phyloP scores from a whole-genome alignment of 306 rosid species.

The Vigna radiata region DNA sequence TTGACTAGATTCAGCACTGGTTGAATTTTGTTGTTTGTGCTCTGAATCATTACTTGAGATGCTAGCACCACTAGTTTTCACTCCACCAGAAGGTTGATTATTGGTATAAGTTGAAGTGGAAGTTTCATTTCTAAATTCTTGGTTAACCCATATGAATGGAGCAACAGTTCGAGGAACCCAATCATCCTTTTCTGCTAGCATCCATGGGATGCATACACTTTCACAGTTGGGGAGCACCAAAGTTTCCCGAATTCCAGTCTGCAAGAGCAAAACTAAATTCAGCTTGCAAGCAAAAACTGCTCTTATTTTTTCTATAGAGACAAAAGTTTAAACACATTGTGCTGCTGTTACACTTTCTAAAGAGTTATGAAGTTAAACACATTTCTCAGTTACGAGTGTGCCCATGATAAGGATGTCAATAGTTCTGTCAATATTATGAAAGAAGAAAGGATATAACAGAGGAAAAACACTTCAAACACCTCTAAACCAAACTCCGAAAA shows the following conservation, averaged over 20 bases:
- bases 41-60: conserved; percentile 51
- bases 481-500: conserved; percentile 10
- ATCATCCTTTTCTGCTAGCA: conserved; percentile 90
- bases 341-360: conserved; percentile 3
- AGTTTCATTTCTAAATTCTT: conserved; percentile 55
- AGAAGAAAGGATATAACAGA: background rate
- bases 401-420: conserved; percentile 16
- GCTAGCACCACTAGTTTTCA: conserved; percentile 42
- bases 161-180: conserved; percentile 84
- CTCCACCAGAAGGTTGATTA: conserved; percentile 50
- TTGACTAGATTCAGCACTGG: conserved; percentile 41
- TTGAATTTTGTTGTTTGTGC: conserved; percentile 41
- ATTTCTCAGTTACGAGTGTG: conserved; percentile 5
- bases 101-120: conserved; percentile 36
- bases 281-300: conserved; percentile 36
- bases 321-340: conserved; percentile 20
- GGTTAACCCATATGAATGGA: conserved; percentile 82
- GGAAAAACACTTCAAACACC: background rate
- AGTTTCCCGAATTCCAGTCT: conserved; percentile 74
- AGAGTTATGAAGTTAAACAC: conserved; percentile 27
- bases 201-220: conserved; percentile 75
- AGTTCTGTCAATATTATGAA: background rate
- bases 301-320: conserved; percentile 2
- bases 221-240: conserved; percentile 87
- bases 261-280: conserved; percentile 56